These are phyloP conservation scores for Malassezia psittaci DNA, from an alignment of 1,284 basidiomycete genomes.

Conservation along the genomic window DNA sequence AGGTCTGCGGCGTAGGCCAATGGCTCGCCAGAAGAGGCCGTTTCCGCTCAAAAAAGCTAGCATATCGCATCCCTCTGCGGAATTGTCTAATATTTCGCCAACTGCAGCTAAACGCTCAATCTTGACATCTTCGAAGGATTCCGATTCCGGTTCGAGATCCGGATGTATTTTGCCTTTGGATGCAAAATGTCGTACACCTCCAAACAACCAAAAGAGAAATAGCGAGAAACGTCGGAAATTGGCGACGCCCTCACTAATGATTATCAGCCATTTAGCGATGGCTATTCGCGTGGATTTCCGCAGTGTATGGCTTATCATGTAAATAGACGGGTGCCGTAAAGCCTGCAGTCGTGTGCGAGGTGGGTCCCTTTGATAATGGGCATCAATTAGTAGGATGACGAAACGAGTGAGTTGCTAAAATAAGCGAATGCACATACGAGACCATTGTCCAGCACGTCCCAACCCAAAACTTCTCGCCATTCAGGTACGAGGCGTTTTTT, in stretches of 20 bases:
- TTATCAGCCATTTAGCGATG: background rate
- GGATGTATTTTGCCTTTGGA: background rate
- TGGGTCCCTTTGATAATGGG: background rate
- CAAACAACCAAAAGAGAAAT: background rate
- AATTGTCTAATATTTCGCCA: conserved; percentile 6
- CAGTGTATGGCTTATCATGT: background rate
- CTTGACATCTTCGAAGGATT: background rate
- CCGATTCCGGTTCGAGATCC: background rate
- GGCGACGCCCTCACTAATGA: conserved; percentile 11
- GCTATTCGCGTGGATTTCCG: background rate
- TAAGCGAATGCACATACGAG: background rate
- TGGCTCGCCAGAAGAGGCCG: conserved; percentile 30
- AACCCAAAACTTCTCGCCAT: background rate
- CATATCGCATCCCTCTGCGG: conserved; percentile 32
- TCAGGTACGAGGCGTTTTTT: no score
- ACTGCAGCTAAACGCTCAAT: background rate
- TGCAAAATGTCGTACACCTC: background rate
- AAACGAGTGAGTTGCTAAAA: conserved; percentile 11
- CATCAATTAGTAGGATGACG: conserved; percentile 3
- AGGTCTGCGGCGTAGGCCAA: conserved; percentile 20
- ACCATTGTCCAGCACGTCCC: conserved; percentile 13
- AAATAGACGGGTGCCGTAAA: background rate
- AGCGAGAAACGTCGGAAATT: conserved; percentile 16
- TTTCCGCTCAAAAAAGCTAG: conserved; percentile 25
- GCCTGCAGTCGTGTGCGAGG: background rate